Percentiles rank a stretch among this genome's conserved stretches.
Conservation (phyloP, 345 rosid species). For the Streptanthus diversifolius region DNA sequence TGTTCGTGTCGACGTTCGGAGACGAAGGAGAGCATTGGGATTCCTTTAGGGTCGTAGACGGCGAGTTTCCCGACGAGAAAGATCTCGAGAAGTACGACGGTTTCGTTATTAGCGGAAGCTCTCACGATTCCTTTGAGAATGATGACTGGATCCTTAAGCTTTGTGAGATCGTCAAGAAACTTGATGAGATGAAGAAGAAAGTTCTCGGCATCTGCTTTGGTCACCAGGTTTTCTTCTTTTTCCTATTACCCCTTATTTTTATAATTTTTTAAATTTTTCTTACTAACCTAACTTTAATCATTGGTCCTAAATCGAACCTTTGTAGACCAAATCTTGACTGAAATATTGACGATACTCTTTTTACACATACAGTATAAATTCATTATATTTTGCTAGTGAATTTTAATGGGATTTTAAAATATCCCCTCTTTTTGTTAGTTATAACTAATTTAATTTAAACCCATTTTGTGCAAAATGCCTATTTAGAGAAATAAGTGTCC, state of each 20-base stretch:
- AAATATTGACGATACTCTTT: no score
- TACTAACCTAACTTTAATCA: no score
- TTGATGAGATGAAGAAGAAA: constrained; percentile 76
- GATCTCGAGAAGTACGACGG: constrained; percentile 68
- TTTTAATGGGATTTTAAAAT: no score
- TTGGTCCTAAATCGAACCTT: no score
- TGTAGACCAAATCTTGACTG: no score
- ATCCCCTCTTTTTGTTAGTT: no score
- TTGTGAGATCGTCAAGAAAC: constrained; percentile 54
- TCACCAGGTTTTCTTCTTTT: constrained; percentile 61
- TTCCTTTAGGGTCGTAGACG: constrained; percentile 62
- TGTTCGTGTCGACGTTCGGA: constrained; percentile 62
- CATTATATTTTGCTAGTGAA: no score
- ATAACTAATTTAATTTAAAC: no score
- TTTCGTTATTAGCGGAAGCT: constrained; percentile 81
- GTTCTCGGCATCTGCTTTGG: constrained; percentile 91
- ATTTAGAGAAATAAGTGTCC: no score
- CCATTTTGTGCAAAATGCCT: no score
- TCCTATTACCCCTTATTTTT: background rate
- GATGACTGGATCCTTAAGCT: constrained; percentile 74
- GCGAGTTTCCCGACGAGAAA: constrained; percentile 66
- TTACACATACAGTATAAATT: no score
- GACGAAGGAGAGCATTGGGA: constrained; percentile 89
- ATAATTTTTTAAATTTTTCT: no score
- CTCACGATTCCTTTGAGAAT: constrained; percentile 70